Evolutionary conservation across 2,329 filamentous ascomycete species (phyloP), one percentile per base, ranked within the genome.

Genomic region (Whalleya microplaca): DNA sequence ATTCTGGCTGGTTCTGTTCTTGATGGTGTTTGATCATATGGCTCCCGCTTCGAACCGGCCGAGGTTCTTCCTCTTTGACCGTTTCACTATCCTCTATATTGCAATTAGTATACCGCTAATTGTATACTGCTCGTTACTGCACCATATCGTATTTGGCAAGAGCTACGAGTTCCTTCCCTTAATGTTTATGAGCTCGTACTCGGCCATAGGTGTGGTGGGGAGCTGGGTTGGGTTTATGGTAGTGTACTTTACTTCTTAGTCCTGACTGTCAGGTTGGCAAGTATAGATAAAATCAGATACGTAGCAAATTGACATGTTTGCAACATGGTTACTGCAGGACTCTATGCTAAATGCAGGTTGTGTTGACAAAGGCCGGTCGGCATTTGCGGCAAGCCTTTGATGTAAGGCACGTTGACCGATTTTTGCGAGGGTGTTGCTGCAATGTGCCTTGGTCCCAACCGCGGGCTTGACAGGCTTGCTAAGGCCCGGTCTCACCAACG

Each of bases 161-260:
- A 84, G 80, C 61, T 91, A 90, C 67, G 92, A 97, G 75, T 99
- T 98, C 73, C 75, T 99, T 52, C 95, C 95, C 21, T 78, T 98
- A 66, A 98, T 99, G 94, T 95, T 98, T 71, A 97, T 88, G 65
- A 98, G 94, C 78, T 90, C 91, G 12, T 99, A 98, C 74, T 91
- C 90, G 32, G 95, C 95, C 3, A 80, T 98, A 55, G 95, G 95
- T n/a, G 93, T 98, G 0, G 86, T 97, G 18, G 92, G 92, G 2
- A 98, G 95, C 75, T 98, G 94, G 94, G 69, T 97, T 41, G 93
- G 95, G 9, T 97, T 96, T 72, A 85, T 93, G 78, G 90, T 96
- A 29, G 92, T 98, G 48, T 98, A 94, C 75, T 93, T 97, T 68
- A 80, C 81, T 6, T 82, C 81, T 32, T 84, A 73, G 56, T 23